Conservation (phyloP, 176 grass and related monocot species). For the Hordeum marinum region DNA sequence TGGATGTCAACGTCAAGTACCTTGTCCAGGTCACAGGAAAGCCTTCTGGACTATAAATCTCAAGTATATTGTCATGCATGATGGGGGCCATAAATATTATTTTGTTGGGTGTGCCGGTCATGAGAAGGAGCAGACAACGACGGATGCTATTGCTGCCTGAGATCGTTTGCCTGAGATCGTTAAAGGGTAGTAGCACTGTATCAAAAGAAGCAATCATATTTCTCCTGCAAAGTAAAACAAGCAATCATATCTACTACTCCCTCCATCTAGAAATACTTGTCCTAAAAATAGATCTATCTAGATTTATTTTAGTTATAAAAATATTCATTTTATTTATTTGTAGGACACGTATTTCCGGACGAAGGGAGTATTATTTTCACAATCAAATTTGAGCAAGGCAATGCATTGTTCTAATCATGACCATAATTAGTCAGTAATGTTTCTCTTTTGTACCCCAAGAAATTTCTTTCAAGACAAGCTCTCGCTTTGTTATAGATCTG, state of each 20-base stretch:
- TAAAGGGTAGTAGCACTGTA: neutral
- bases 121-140: conserved; percentile 1
- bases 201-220: neutral
- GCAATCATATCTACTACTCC: neutral
- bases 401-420: neutral
- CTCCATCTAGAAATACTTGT: no score
- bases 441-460: neutral
- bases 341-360: no score
- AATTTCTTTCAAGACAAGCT: neutral
- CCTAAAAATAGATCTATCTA: no score
- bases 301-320: no score
- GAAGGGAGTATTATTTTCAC: no score
- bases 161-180: neutral
- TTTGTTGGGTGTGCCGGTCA: conserved; percentile 33
- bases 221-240: neutral
- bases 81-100: conserved; percentile 7
- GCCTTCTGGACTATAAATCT: conserved; percentile 13
- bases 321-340: no score
- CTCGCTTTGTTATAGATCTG: no score
- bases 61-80: conserved; percentile 9
- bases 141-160: neutral
- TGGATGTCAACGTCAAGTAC: conserved; percentile 18
- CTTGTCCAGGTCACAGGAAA: conserved; percentile 25
- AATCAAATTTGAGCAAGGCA: neutral
- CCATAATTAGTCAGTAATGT: neutral